Evolutionary conservation across 75 land plant genomes (phyloP).

Genomic region (Chamaecyparis obtusa): DNA sequence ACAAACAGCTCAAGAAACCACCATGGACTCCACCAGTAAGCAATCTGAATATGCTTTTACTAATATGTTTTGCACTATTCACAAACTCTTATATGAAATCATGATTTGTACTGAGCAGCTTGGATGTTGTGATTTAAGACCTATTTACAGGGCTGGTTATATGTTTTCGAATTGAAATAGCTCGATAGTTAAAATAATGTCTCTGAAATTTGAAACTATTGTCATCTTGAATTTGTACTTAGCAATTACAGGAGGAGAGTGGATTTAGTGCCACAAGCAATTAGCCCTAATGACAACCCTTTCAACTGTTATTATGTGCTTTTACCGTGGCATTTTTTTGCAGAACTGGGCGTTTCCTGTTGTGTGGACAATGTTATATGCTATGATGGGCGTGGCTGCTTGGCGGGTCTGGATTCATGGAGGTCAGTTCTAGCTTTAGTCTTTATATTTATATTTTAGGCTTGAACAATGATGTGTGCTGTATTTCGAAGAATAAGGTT

Average conservation of each 20-base stretch:
- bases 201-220: not conserved
- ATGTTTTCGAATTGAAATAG: not conserved
- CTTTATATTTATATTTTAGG: not conserved
- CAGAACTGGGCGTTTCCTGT: slow-evolving; percentile 50
- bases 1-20: slow-evolving; percentile 45
- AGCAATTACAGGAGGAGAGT: not conserved
- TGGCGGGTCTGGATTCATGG: slow-evolving; percentile 48
- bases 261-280: not conserved
- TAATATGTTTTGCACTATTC: not conserved
- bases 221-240: slow-evolving; percentile 8
- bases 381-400: slow-evolving; percentile 46
- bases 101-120: not conserved
- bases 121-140: not conserved
- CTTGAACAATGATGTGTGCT: not conserved
- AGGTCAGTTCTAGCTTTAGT: slow-evolving; percentile 22
- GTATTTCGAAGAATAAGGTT: not conserved
- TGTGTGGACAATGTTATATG: slow-evolving; percentile 46
- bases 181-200: not conserved
- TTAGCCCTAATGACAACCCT: not conserved
- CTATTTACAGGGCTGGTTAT: not conserved
- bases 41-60: not conserved
- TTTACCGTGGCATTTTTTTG: not conserved
- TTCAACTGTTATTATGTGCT: not conserved
- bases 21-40: slow-evolving; percentile 57
- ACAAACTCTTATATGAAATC: not conserved